These are phyloP conservation scores for Candida albicans DNA, from an alignment of 1,139 yeast species.

Conservation along the genomic window DNA sequence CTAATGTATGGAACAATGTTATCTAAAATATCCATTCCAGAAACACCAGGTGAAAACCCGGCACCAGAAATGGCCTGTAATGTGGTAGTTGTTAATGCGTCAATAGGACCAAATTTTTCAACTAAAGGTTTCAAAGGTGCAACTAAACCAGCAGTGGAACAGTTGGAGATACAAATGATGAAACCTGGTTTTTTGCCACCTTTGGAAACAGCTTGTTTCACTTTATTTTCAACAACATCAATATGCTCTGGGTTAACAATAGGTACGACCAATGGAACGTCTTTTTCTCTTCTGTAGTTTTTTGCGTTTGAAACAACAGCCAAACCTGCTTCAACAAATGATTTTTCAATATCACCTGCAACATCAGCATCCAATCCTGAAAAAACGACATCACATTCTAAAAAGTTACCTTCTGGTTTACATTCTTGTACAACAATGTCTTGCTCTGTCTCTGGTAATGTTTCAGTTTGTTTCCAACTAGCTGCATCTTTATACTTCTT, in stretches of 20 bases:
- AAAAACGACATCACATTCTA: slow-evolving; percentile 90
- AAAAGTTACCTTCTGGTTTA: slow-evolving; percentile 65
- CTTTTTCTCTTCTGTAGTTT: slow-evolving; percentile 84
- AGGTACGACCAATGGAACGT: slow-evolving; percentile 93
- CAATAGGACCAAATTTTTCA: slow-evolving; percentile 86
- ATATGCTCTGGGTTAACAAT: slow-evolving; percentile 94
- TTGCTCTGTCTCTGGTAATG: slow-evolving; percentile 70
- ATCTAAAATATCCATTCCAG: slow-evolving; percentile 92
- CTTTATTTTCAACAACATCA: slow-evolving; percentile 65
- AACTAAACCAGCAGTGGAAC: slow-evolving; percentile 97
- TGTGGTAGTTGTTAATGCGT: slow-evolving; percentile 84
- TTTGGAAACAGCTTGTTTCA: slow-evolving; percentile 51
- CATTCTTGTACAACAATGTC: slow-evolving; percentile 74
- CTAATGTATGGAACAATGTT: slow-evolving; percentile 91
- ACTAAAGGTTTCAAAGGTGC: slow-evolving; percentile 94
- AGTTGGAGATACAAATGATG: slow-evolving; percentile 92
- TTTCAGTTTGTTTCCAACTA: slow-evolving; percentile 90
- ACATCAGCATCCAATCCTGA: slow-evolving; percentile 92
- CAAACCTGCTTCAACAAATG: slow-evolving; percentile 76
- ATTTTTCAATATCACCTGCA: slow-evolving; percentile 91
- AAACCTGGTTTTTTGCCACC: slow-evolving; percentile 69
- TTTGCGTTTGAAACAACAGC: slow-evolving; percentile 92
- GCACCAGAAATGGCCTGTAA: slow-evolving; percentile 98
- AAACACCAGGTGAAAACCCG: slow-evolving; percentile 97
- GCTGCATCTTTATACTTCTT: slow-evolving; percentile 82